Evolutionary conservation across 495 filamentous ascomycete species (phyloP).

Genomic region (Annulohypoxylon maeteangense): DNA sequence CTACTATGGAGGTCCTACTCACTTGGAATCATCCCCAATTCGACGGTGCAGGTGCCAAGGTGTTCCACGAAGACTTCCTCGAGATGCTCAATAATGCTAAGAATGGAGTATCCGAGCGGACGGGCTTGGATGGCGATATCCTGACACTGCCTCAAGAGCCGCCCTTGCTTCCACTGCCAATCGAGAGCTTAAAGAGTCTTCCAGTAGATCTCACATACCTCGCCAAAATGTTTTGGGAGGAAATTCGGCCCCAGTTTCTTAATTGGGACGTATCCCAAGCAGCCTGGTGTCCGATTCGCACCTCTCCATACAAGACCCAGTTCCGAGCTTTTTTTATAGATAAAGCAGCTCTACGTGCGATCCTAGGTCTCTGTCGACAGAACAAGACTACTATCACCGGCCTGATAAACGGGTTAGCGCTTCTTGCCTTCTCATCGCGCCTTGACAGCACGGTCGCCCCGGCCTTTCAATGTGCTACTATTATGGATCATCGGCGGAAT

Average conservation of each 20-base stretch:
- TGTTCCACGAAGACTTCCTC: constrained; percentile 42
- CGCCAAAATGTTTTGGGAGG: constrained; percentile 13
- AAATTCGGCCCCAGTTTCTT: constrained; percentile 3
- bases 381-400: constrained; percentile 42
- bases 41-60: constrained; percentile 46
- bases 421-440: constrained; percentile 27
- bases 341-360: constrained; percentile 4
- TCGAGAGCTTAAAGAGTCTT: constrained; percentile 13
- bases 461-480: constrained; percentile 12
- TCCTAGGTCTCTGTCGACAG: constrained; percentile 33
- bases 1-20: constrained; percentile 40
- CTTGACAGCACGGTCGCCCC: constrained; percentile 13
- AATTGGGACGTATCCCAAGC: constrained; percentile 10
- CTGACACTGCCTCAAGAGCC: constrained; percentile 7
- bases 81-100: constrained; percentile 33
- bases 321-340: constrained; percentile 33
- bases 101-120: background rate
- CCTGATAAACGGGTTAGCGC: constrained; percentile 37
- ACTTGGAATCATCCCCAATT: constrained; percentile 44
- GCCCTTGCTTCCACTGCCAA: constrained; percentile 10
- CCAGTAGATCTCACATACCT: constrained; percentile 7
- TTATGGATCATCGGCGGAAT: constrained; percentile 24
- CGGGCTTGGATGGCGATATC: constrained; percentile 7
- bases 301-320: constrained; percentile 31
- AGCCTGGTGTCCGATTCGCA: constrained; percentile 14